Evolutionary conservation across 2,329 filamentous ascomycete species (phyloP).

Genomic region (Cladophialophora carrionii): DNA sequence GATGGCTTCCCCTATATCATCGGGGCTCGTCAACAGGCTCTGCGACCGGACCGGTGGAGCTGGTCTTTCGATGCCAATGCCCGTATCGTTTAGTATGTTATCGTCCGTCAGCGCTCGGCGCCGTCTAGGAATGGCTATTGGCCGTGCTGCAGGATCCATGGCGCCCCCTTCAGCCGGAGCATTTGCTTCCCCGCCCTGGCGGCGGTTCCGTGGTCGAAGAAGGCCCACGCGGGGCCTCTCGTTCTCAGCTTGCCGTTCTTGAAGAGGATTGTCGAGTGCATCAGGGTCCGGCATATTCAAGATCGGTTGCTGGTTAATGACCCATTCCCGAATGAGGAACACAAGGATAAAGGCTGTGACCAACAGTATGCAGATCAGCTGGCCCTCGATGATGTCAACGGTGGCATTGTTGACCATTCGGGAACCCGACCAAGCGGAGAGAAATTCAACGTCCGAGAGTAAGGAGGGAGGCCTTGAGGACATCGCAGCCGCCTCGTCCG

Average conservation of each 20-base stretch:
- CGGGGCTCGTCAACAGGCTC: conserved; percentile 21
- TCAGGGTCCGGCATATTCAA: conserved; percentile 73
- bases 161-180: background rate
- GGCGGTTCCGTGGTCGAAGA: conserved; percentile 13
- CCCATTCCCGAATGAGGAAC: conserved; percentile 95
- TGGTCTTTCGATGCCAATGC: conserved; percentile 21
- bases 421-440: conserved; percentile 65
- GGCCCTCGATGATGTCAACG: conserved; percentile 84
- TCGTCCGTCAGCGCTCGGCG: conserved; percentile 42
- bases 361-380: conserved; percentile 87
- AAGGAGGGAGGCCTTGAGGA: conserved; percentile 50
- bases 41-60: conserved; percentile 26
- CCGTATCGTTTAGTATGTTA: conserved; percentile 40
- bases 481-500: conserved; percentile 16
- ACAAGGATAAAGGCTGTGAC: conserved; percentile 96
- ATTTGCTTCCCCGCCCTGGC: conserved; percentile 7
- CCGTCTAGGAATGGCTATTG: conserved; percentile 25
- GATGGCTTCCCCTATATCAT: background rate
- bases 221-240: background rate
- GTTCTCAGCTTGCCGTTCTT: conserved; percentile 26
- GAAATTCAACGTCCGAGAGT: conserved; percentile 63
- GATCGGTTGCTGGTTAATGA: conserved; percentile 94
- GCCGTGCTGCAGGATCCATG: conserved; percentile 12
- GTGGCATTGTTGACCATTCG: conserved; percentile 74
- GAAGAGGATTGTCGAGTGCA: conserved; percentile 50